A percentile compares a stretch with the other conserved stretches of the same genome.
These are phyloP conservation scores for Eustoma russellianum DNA, from an alignment of 257 asterid genomes.

Conservation along the genomic window DNA sequence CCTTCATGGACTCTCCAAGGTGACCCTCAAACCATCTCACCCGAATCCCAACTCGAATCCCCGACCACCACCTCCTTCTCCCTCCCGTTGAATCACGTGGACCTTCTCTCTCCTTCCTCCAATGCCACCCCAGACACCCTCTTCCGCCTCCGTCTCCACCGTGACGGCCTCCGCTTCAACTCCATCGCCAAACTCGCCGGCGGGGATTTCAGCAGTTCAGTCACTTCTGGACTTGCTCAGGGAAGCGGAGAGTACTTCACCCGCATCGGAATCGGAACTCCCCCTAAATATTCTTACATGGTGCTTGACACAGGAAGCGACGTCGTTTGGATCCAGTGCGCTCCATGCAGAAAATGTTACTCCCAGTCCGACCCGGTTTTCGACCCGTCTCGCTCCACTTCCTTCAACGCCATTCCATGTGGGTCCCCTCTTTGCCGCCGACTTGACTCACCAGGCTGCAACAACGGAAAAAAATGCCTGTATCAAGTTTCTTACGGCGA, in stretches of 20 bases:
- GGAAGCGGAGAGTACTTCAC: slow-evolving; percentile 99
- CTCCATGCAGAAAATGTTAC: slow-evolving; percentile 75
- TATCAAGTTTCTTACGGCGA: slow-evolving; percentile 89
- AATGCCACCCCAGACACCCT: slow-evolving; percentile 49
- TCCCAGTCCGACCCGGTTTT: slow-evolving; percentile 75
- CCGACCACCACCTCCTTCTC: slow-evolving; percentile 22
- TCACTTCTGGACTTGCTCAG: slow-evolving; percentile 61
- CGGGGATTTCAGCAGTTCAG: slow-evolving; percentile 55
- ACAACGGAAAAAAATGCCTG: slow-evolving; percentile 43
- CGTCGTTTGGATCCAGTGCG: slow-evolving; percentile 84
- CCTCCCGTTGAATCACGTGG: slow-evolving; percentile 51
- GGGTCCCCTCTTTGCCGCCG: slow-evolving; percentile 57
- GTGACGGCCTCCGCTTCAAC: slow-evolving; percentile 52
- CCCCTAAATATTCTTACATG: slow-evolving; percentile 54
- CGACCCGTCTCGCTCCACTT: slow-evolving; percentile 41
- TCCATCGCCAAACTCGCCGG: slow-evolving; percentile 20
- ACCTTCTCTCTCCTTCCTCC: slow-evolving; percentile 28
- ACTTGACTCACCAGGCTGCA: slow-evolving; percentile 62
- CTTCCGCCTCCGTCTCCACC: slow-evolving; percentile 54
- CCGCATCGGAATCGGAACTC: slow-evolving; percentile 78
- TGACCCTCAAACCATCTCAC: neutral
- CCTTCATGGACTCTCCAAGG: slow-evolving; percentile 29
- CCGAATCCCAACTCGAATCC: slow-evolving; percentile 9
- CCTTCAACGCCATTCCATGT: slow-evolving; percentile 46
- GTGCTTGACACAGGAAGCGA: slow-evolving; percentile 90